Evolutionary conservation across 2,329 filamentous ascomycete species (phyloP).

Genomic region (Aureobasidium sp.): DNA sequence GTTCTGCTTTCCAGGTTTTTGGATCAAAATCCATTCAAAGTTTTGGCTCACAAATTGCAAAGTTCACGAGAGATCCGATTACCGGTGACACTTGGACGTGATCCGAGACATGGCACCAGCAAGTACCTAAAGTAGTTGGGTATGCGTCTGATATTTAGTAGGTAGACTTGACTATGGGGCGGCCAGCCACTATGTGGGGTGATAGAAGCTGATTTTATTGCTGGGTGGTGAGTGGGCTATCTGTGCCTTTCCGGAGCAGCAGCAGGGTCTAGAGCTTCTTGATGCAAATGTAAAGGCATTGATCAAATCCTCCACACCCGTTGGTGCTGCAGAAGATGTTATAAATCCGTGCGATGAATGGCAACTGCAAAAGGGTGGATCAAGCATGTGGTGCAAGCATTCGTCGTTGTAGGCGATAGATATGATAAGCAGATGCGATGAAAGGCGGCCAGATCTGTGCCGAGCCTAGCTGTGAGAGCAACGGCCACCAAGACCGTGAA

Average conservation of each 20-base stretch:
- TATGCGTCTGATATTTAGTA: not conserved
- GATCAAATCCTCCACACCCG: not conserved
- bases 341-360: not conserved
- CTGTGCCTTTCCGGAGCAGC: not conserved
- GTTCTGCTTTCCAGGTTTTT: not conserved
- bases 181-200: not conserved
- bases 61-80: not conserved
- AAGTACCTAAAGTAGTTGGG: not conserved
- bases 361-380: not conserved
- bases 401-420: not conserved
- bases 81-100: not conserved
- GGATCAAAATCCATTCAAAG: not conserved
- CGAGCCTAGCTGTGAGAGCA: not conserved
- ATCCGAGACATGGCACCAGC: not conserved
- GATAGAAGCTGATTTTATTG: not conserved
- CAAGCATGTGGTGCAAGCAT: not conserved
- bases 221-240: not conserved
- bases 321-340: not conserved
- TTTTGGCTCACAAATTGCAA: not conserved
- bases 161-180: not conserved
- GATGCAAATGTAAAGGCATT: not conserved
- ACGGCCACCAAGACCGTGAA: not conserved
- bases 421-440: not conserved
- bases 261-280: not conserved
- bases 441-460: not conserved